Conservation (phyloP, 495 filamentous ascomycete genomes). For the Penicillium fimorum region DNA sequence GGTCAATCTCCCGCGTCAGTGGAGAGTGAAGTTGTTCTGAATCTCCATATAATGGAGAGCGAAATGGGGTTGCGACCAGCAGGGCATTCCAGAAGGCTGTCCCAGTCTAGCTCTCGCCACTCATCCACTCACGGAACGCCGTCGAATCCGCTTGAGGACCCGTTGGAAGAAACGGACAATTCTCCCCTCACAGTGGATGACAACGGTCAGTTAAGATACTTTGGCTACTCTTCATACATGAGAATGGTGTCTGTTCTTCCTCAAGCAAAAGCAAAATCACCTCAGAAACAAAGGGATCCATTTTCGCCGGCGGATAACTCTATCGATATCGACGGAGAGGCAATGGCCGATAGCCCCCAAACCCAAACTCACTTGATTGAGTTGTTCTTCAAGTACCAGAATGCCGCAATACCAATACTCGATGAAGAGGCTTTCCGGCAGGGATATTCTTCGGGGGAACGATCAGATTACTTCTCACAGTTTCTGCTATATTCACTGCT, state of each 20-base stretch:
- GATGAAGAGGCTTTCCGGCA: neutral
- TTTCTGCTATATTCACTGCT: neutral
- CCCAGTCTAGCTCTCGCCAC: neutral
- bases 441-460: neutral
- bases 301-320: neutral
- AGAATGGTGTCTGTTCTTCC: constrained; percentile 1
- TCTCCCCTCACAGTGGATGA: neutral
- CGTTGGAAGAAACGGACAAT: neutral
- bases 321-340: neutral
- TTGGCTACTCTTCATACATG: constrained; percentile 1
- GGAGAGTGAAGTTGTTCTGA: neutral
- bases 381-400: neutral
- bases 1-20: neutral
- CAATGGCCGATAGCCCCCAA: neutral
- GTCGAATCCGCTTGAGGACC: neutral
- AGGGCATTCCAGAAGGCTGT: neutral
- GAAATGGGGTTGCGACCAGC: neutral
- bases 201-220: neutral
- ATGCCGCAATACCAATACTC: neutral
- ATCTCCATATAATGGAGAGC: neutral
- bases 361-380: neutral
- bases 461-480: neutral
- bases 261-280: neutral
- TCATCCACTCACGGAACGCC: neutral
- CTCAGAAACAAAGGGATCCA: neutral